Percentiles rank a stretch among this genome's conserved stretches.
phyloP scores from a whole-genome alignment of 768 basidiomycete species.

The Pseudohyphozyma bogoriensis region DNA sequence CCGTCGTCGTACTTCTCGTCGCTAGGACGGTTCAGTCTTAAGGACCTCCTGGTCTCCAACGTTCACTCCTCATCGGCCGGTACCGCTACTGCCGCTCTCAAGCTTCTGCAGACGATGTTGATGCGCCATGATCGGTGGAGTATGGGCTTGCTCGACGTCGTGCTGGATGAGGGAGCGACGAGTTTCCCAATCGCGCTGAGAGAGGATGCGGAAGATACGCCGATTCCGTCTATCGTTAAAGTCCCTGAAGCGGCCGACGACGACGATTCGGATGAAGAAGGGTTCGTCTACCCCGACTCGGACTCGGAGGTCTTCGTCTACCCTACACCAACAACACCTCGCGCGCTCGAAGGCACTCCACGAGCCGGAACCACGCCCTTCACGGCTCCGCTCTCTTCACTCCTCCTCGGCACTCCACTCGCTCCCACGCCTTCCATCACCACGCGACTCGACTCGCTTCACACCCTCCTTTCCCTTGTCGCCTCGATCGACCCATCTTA shows the following conservation, averaged over 20 bases:
- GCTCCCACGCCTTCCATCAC: conserved; percentile 19
- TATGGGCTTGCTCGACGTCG: conserved; percentile 59
- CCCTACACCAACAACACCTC: neutral
- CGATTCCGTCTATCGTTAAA: too few species aligned
- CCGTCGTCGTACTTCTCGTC: conserved; percentile 55
- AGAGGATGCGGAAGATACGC: conserved; percentile 47
- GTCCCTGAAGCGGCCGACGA: conserved; percentile 8
- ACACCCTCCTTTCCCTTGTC: conserved; percentile 35
- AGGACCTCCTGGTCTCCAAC: conserved; percentile 75
- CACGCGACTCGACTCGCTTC: conserved; percentile 31
- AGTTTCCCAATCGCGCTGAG: conserved; percentile 53
- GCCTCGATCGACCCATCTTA: conserved; percentile 31
- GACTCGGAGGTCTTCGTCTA: neutral
- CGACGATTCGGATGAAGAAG: conserved; percentile 19
- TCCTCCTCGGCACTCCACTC: conserved; percentile 5
- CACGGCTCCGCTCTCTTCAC: neutral
- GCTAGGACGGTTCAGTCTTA: conserved; percentile 78
- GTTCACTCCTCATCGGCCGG: conserved; percentile 56
- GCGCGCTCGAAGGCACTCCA: neutral
- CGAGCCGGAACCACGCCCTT: neutral
- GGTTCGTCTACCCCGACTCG: conserved; percentile 23
- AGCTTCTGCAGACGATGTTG: conserved; percentile 68
- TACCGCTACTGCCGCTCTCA: conserved; percentile 65
- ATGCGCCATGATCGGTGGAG: conserved; percentile 54
- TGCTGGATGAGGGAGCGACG: conserved; percentile 62